Evolutionary conservation across 2,329 filamentous ascomycete genomes (phyloP).

Genomic region (Orbilia quercus): DNA sequence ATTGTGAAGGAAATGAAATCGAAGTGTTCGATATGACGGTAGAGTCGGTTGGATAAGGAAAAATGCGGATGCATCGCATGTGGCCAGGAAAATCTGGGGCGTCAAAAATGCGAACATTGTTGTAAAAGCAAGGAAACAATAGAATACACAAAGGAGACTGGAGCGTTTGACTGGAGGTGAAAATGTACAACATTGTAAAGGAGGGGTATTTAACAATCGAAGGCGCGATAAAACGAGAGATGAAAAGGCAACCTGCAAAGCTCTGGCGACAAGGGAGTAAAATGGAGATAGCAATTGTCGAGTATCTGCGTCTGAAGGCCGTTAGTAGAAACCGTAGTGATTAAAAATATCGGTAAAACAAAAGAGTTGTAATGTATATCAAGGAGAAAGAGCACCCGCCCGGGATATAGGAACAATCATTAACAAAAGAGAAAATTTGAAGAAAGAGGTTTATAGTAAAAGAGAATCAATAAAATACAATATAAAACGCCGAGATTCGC

Average conservation of each 20-base stretch:
- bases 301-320: constrained; percentile 42
- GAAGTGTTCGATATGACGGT: constrained; percentile 8
- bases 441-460: constrained; percentile 23
- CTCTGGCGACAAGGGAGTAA: constrained; percentile 29
- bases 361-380: constrained; percentile 35
- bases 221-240: constrained; percentile 20
- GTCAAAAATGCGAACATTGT: constrained; percentile 22
- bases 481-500: constrained; percentile 56
- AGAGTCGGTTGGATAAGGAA: constrained; percentile 18
- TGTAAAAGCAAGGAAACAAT: constrained; percentile 32
- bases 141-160: constrained; percentile 53
- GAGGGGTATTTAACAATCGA: constrained; percentile 35
- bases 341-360: constrained; percentile 37
- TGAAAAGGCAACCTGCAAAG: constrained; percentile 41
- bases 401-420: constrained; percentile 49
- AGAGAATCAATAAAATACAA: constrained; percentile 15
- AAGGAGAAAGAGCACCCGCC: constrained; percentile 32
- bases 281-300: constrained; percentile 31
- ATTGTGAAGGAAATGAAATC: constrained; percentile 6
- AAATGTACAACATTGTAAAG: constrained; percentile 53
- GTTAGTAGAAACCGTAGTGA: constrained; percentile 53
- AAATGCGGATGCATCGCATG: constrained; percentile 21
- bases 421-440: constrained; percentile 41
- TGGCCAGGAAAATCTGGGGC: constrained; percentile 10
- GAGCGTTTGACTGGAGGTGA: constrained; percentile 43